These are phyloP conservation scores for Paraphoma chrysanthemicola DNA, from an alignment of 2,329 filamentous ascomycete species.

Conservation along the genomic window DNA sequence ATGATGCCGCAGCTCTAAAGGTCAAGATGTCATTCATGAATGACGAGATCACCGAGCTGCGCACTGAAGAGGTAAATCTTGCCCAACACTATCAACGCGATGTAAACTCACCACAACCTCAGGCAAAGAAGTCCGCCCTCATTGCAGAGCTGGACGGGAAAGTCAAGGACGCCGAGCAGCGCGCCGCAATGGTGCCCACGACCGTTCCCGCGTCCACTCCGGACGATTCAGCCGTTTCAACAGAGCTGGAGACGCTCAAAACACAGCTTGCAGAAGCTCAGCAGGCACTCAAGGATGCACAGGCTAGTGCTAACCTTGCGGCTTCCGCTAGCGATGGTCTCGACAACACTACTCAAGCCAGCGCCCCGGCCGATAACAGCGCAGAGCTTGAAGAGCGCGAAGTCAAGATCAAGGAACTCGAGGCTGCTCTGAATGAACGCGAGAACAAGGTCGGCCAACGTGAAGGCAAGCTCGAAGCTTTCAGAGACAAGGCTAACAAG, in stretches of 20 bases:
- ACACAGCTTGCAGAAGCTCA: constrained; percentile 53
- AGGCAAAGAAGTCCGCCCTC: constrained; percentile 50
- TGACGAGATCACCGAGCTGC: constrained; percentile 68
- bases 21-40: constrained; percentile 60
- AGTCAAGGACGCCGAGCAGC: constrained; percentile 36
- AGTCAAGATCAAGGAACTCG: constrained; percentile 40
- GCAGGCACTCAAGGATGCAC: constrained; percentile 55
- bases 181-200: constrained; percentile 14
- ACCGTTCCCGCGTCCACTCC: constrained; percentile 8
- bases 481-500: constrained; percentile 64
- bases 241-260: constrained; percentile 25
- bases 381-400: constrained; percentile 41
- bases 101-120: constrained; percentile 15
- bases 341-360: constrained; percentile 49
- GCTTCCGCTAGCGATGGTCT: constrained; percentile 10
- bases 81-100: too few species aligned
- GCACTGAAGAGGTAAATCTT: constrained; percentile 61
- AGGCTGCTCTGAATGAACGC: constrained; percentile 53
- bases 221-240: constrained; percentile 11
- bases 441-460: constrained; percentile 21
- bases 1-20: constrained; percentile 44
- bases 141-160: constrained; percentile 46
- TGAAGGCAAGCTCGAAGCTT: constrained; percentile 25
- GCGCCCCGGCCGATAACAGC: constrained; percentile 40
- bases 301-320: constrained; percentile 38